Conservation (phyloP, 805 yeast species). For the Candida boleticola region DNA sequence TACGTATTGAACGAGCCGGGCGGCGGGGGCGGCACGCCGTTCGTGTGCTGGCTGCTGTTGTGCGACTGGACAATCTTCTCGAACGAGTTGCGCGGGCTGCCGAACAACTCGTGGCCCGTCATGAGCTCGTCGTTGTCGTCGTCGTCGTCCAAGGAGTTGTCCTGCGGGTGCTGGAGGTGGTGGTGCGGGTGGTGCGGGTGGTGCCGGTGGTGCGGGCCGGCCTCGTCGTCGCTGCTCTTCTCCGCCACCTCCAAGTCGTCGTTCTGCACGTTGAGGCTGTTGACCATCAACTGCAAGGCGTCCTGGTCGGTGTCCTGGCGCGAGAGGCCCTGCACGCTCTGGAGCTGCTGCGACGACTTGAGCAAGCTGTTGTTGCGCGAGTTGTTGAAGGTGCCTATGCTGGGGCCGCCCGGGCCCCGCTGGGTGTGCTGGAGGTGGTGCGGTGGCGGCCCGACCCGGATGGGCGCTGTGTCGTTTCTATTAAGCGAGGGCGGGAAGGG, state of each 20-base stretch:
- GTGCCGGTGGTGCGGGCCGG: background rate
- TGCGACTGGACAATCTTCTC: constrained; percentile 27
- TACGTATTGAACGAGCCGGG: constrained; percentile 1
- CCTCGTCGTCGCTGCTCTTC: constrained; percentile 31
- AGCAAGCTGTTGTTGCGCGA: constrained; percentile 5
- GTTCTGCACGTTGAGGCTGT: constrained; percentile 29
- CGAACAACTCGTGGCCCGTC: constrained; percentile 40
- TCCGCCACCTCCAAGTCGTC: constrained; percentile 37
- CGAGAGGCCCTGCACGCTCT: constrained; percentile 14
- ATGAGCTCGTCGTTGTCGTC: constrained; percentile 32
- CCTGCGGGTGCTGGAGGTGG: constrained; percentile 1
- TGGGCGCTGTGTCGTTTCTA: constrained; percentile 31
- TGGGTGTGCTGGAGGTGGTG: background rate
- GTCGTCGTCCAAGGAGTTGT: constrained; percentile 7
- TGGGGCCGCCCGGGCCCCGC: constrained; percentile 18
- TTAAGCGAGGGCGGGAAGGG: constrained; percentile 13
- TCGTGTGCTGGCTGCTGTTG: constrained; percentile 6
- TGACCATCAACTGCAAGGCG: constrained; percentile 33
- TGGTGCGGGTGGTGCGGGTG: background rate
- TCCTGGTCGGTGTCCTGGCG: constrained; percentile 44
- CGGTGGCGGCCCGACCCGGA: constrained; percentile 15
- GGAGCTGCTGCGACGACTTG: background rate
- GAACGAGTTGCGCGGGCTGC: constrained; percentile 38
- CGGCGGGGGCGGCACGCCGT: constrained; percentile 2
- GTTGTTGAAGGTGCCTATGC: constrained; percentile 28